A percentile compares a stretch with the other conserved stretches of the same genome.
Conservation (phyloP, 1,284 basidiomycete species). For the Sanghuangporus baumii region DNA sequence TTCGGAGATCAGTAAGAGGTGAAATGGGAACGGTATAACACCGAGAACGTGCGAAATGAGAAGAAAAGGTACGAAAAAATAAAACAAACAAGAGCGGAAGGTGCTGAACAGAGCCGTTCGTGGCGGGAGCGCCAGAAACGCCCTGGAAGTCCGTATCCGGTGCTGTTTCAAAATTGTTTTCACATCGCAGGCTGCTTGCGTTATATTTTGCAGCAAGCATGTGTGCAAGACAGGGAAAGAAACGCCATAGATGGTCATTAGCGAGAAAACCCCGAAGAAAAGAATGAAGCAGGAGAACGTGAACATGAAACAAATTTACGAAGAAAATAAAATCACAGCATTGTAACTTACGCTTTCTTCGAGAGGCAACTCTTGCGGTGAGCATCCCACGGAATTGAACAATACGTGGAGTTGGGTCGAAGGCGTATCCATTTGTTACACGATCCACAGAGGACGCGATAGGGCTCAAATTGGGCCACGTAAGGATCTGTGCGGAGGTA, state of each 20-base stretch:
- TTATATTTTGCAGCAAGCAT: not conserved
- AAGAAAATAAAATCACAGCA: slow-evolving; percentile 5
- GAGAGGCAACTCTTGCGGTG: slow-evolving; percentile 71
- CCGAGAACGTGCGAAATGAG: not conserved
- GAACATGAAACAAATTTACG: not conserved
- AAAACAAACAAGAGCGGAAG: not conserved
- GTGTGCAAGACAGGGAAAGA: not conserved
- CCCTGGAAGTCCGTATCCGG: not conserved
- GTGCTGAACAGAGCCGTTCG: not conserved
- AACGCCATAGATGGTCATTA: slow-evolving; percentile 10
- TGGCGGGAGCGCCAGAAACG: not conserved
- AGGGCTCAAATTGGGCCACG: slow-evolving; percentile 70
- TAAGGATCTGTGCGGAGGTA: slow-evolving; percentile 71
- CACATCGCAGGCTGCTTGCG: not conserved
- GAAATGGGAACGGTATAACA: not conserved
- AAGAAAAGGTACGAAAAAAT: not conserved
- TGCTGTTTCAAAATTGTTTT: not conserved
- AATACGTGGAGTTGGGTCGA: slow-evolving; percentile 75
- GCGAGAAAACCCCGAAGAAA: slow-evolving; percentile 9
- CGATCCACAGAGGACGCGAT: slow-evolving; percentile 67
- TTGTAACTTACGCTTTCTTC: slow-evolving; percentile 41
- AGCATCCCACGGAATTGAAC: slow-evolving; percentile 80
- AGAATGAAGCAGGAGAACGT: slow-evolving; percentile 2
- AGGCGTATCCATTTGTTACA: slow-evolving; percentile 80
- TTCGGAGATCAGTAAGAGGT: not conserved